Conservation (phyloP, 495 filamentous ascomycete genomes). For the Tuber melanosporum region DNA sequence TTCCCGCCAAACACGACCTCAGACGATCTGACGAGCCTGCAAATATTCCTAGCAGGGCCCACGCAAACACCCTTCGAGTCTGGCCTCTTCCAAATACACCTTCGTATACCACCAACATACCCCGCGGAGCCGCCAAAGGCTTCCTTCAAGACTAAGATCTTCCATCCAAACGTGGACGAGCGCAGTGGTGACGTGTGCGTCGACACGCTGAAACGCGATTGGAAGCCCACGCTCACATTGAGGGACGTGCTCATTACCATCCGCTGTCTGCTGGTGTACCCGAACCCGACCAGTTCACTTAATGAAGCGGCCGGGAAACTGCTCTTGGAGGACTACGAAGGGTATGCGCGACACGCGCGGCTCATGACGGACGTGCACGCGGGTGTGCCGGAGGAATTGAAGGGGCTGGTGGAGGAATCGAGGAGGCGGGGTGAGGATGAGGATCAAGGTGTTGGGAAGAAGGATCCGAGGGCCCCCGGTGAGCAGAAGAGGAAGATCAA, state of each 20-base stretch:
- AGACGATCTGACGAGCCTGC: slow-evolving; percentile 58
- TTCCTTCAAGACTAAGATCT: slow-evolving; percentile 61
- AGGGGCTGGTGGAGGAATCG: slow-evolving; percentile 50
- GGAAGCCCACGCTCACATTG: slow-evolving; percentile 55
- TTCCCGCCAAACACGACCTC: slow-evolving; percentile 47
- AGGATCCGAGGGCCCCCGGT: slow-evolving; percentile 28
- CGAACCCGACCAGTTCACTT: slow-evolving; percentile 64
- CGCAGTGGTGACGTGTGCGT: slow-evolving; percentile 61
- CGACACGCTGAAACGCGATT: slow-evolving; percentile 66
- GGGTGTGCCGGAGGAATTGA: slow-evolving; percentile 47
- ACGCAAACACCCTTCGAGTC: slow-evolving; percentile 59
- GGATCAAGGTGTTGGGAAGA: slow-evolving; percentile 34
- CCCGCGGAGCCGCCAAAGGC: slow-evolving; percentile 61
- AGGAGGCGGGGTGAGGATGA: slow-evolving; percentile 56
- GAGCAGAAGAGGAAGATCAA: slow-evolving; percentile 29
- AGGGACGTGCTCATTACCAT: slow-evolving; percentile 63
- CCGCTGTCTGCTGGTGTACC: slow-evolving; percentile 63
- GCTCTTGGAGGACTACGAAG: slow-evolving; percentile 57
- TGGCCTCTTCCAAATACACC: slow-evolving; percentile 45
- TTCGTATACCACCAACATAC: slow-evolving; percentile 60
- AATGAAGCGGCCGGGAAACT: slow-evolving; percentile 60
- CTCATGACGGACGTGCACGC: slow-evolving; percentile 66
- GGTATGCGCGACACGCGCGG: slow-evolving; percentile 56
- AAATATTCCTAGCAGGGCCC: slow-evolving; percentile 57
- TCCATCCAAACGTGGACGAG: slow-evolving; percentile 69